Base-by-base conservation (phyloP, 257 asterid species). In the Solanum dulcamara region DNA sequence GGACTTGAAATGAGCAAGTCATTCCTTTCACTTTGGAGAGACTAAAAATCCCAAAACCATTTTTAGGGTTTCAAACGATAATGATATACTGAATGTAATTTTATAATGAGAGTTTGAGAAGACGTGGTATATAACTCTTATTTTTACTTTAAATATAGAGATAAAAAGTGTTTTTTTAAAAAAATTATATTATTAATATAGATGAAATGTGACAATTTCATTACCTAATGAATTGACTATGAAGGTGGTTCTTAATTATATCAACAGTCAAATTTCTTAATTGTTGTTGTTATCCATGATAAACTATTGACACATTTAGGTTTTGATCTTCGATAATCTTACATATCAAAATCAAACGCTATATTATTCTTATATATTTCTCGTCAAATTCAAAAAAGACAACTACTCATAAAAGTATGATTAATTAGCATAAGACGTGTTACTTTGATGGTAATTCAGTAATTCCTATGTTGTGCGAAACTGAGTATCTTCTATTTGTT, bases 1-100 rank as follows among this genome's bases (percentile, higher is more conserved):
- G 91, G 81, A 89, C 81, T 60, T 75, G 38, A 82, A 60, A 22
- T 17, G 33, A 85, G 86, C 71, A 85, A 80, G 85, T 85, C 60
- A 85, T 81, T 53, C 81, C 42, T 22, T 33, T 20, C 46, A 37
- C 51, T 38, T 33, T 74, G 18, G 26, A 50, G 67, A 7, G 44
- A 5, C 62, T 64, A 62, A 64, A 28, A 3, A 14, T 28, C 11
- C 11, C 24, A 53, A 53, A 20, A 18, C 62, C 4, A 2, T 53
- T 53, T 50, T 20, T 53, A 0, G 17, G 53, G 18, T 51, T 6
- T 4, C 10, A 18, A 46, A 13, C 0, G 1, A 8, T 8, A n/a
- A 59, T 10, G n/a, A 51, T 0, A 51, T 51, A 51, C 1, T 6
- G 6, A 51, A 51, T 17, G 1, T 51, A 51, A 51, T 51, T 51